Evolutionary conservation across 345 rosid genomes (phyloP).

Genomic region (Raphanus sativus): DNA sequence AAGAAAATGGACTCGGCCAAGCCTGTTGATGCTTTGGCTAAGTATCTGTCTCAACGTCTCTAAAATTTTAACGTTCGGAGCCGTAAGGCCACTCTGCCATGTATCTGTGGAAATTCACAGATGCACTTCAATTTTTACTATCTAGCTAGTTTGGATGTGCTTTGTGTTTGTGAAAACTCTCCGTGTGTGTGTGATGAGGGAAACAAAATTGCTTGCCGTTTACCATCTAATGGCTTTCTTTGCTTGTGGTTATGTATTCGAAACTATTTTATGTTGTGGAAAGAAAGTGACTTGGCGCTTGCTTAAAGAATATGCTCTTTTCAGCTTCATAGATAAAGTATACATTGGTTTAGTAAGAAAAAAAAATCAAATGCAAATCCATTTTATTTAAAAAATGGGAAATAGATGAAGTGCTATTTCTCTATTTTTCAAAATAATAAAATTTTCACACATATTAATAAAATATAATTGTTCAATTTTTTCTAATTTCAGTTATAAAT

Average conservation of each 20-base stretch:
- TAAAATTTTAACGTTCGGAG: conserved; percentile 36
- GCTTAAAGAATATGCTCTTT: no score
- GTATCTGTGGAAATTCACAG: conserved; percentile 11
- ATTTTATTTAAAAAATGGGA: no score
- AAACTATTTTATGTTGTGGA: background rate
- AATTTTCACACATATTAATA: no score
- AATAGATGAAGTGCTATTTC: no score
- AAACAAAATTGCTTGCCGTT: conserved; percentile 2
- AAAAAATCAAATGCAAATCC: no score
- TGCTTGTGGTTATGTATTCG: conserved; percentile 2
- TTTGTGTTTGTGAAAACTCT: conserved; percentile 1
- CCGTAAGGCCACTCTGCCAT: conserved; percentile 64
- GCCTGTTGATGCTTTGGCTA: conserved; percentile 61
- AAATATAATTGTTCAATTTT: no score
- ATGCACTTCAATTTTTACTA: background rate
- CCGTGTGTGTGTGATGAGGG: background rate
- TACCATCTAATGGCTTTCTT: background rate
- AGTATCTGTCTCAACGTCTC: conserved; percentile 65
- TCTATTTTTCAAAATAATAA: no score
- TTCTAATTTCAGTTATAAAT: no score
- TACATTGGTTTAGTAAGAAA: no score
- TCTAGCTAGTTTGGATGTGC: conserved; percentile 13
- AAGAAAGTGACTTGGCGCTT: no score
- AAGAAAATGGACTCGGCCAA: conserved; percentile 45
- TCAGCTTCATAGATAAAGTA: no score